Base-by-base conservation (phyloP, 2,329 filamentous ascomycete species). In the Fusarium multiceps region DNA sequence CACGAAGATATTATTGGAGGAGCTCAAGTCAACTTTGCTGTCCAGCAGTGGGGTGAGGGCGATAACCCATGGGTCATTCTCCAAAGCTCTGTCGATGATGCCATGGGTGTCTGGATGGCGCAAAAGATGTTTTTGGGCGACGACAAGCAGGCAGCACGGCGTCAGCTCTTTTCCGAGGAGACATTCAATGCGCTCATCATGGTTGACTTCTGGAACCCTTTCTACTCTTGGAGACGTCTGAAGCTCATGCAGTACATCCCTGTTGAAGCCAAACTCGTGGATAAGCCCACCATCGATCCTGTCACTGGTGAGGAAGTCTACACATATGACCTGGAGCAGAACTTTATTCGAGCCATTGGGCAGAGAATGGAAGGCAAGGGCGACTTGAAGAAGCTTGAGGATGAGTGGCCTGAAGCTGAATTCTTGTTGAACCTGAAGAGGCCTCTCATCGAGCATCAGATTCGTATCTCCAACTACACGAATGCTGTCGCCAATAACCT, bases 41-140 rank as follows among this genome's bases (percentile, higher is more conserved):
- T 53, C 30, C 50, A 53, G 23, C 50, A 53, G 16, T 53, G 37
- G 37, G 50, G 50, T 9, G 50, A 53, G 12, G 50, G 50, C 9
- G 50, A 53, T 16, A 53, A 53, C 37, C 50, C 50, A 11, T 53
- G 50, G 50, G 50, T 53, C 8, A 42, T 53, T 9, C 50, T 53
- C 21, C 50, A 53, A 27, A 53, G 50, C 9, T 53, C 50, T 42
- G 25, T 53, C 5, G 50, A 53, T 12, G 50, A 53, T 23, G 50
- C 50, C 10, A 27, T 28, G n/a, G 37, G 50, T 1, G 50, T 53
- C 2, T 53, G 50, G 50, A 53, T 42, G 37, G 37, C 50, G 4
- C 50, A 53, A 14, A 53, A 30, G 13, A 42, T 53, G 50, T 53
- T 53, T 25, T 10, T 53, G 11, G 50, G 50, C 4, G 50, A 53